Percentiles rank a stretch among this genome's conserved stretches.
phyloP scores from a whole-genome alignment of 495 filamentous ascomycete genomes.

The Hypoxylon perforatum region DNA sequence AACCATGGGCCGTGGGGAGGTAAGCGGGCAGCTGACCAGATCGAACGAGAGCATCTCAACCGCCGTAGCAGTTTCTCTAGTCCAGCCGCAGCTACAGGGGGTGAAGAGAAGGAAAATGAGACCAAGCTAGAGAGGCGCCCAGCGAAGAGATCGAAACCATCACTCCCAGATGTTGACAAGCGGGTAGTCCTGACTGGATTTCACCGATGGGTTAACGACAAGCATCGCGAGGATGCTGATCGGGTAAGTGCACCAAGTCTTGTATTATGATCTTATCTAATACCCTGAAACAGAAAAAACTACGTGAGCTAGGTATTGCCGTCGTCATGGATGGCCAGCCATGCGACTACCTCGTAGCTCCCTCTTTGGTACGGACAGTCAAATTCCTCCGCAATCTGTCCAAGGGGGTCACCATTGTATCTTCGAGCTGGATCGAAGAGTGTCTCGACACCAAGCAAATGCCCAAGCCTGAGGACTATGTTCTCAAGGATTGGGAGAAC shows the following conservation, averaged over 20 bases:
- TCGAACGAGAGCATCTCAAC: conserved; percentile 60
- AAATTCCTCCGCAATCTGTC: conserved; percentile 93
- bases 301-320: conserved; percentile 85
- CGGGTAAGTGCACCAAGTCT: conserved; percentile 67
- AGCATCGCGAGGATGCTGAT: conserved; percentile 78
- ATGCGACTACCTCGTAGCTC: conserved; percentile 89
- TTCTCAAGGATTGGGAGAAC: conserved; percentile 73
- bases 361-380: conserved; percentile 83
- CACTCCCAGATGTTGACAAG: conserved; percentile 68
- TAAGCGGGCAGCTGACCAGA: conserved; percentile 67
- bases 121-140: conserved; percentile 61
- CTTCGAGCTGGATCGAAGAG: conserved; percentile 79
- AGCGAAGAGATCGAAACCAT: conserved; percentile 71
- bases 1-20: conserved; percentile 78
- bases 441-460: conserved; percentile 70
- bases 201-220: conserved; percentile 75
- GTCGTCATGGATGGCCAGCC: conserved; percentile 77
- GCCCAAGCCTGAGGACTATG: conserved; percentile 68
- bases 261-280: conserved; percentile 37
- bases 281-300: conserved; percentile 68
- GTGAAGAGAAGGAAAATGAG: conserved; percentile 61
- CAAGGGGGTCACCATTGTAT: conserved; percentile 76
- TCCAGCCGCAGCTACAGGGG: conserved; percentile 47
- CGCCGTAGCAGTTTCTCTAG: conserved; percentile 46
- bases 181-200: conserved; percentile 82